Evolutionary conservation across 176 grass and related monocot species (phyloP), one percentile per base, ranked within the genome.

Genomic region (Cenchrus americanus): DNA sequence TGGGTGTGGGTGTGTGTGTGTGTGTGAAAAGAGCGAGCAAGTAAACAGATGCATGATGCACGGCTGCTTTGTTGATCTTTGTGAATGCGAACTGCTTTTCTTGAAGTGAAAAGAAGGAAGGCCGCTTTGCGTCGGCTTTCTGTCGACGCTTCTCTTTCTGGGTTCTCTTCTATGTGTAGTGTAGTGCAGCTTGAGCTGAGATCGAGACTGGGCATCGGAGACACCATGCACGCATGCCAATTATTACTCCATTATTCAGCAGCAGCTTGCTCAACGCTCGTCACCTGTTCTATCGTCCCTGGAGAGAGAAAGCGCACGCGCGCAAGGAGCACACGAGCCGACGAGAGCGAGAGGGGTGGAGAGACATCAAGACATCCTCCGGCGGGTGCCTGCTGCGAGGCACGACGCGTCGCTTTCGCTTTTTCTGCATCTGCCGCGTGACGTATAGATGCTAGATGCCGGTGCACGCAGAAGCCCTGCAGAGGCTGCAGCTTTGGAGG

Each of bases 371-470:
- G 60, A 76, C 73, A 76, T 43, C 32, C 19, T 18, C 22, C 32
- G 6, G 53, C 30, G 42, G 23, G 53, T 18, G 52, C 27, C 4
- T 58, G 17, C 52, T 2, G 50, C 3, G 8, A 77, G 9, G 9
- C 66, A 32, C 52, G 80, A 60, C 66, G 80, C 58, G 75, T 78
- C 75, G 14, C 75, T 47, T 18, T 71, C 66, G 51, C 79, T 47
- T 58, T 59, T 10, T 7, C 26, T 30, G 0, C 78, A 24, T 55
- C 68, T 26, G 12, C 49, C 21, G 65, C 7, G 78, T 44, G 77
- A 58, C n/a, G 18, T 1, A 21, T 10, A 58, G 54, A 58, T 80
- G 63, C 21, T 10, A 60, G 37, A 82, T 48, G 52, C 54, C 51
- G 3, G 48, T 8, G 24, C 13, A 17, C 11, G 47, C n/a, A 30